phyloP scores from a whole-genome alignment of 2,329 filamentous ascomycete genomes.

The Pyrenochaeta sp. region DNA sequence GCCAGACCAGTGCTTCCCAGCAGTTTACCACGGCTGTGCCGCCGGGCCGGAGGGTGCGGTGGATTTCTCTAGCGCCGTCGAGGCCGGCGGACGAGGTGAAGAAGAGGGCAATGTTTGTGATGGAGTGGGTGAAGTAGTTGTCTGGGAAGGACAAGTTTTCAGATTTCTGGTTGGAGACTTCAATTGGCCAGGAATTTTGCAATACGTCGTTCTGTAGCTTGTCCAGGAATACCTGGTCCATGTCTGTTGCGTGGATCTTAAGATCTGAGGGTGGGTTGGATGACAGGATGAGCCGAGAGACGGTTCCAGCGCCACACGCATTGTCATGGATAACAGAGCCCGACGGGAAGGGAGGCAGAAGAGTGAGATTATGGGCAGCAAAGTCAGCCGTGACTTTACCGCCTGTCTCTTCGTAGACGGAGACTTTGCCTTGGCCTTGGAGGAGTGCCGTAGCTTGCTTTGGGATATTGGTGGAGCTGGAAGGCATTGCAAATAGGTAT shows the following conservation, averaged over 20 bases:
- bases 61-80: conserved; percentile 48
- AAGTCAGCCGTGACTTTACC: conserved; percentile 38
- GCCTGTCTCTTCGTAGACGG: conserved; percentile 40
- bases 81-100: conserved; percentile 42
- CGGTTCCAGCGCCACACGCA: conserved; percentile 42
- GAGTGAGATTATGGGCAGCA: conserved; percentile 35
- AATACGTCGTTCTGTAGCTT: conserved; percentile 15
- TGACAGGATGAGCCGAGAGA: conserved; percentile 33
- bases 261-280: conserved; percentile 9
- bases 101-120: conserved; percentile 54
- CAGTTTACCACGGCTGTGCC: conserved; percentile 52
- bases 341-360: conserved; percentile 33
- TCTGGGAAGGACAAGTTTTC: conserved; percentile 33
- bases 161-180: conserved; percentile 24
- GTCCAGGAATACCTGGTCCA: conserved; percentile 38
- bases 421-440: conserved; percentile 29
- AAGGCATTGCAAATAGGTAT: conserved; percentile 21
- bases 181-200: conserved; percentile 33
- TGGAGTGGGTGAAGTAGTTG: conserved; percentile 47
- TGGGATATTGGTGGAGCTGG: conserved; percentile 21
- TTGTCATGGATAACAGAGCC: conserved; percentile 46
- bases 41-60: conserved; percentile 49
- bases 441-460: conserved; percentile 35
- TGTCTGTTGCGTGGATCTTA: conserved; percentile 43
- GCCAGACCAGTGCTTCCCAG: conserved; percentile 40